These are phyloP conservation scores for Dactylorhiza incarnata DNA, from an alignment of 106 monocot genomes.

Conservation along the genomic window DNA sequence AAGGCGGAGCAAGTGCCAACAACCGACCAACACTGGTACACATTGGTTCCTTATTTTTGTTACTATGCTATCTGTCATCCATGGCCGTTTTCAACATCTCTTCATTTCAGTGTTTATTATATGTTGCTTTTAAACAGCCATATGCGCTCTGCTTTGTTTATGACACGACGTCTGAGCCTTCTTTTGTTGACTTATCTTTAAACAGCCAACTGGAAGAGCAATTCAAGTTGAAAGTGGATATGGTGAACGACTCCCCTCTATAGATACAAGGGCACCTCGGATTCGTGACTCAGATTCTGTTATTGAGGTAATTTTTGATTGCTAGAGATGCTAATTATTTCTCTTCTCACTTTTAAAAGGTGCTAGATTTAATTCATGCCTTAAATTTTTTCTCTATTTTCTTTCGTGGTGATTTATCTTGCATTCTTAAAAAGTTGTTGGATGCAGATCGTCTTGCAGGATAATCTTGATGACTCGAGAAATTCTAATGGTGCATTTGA, in stretches of 20 bases:
- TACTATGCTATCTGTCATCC: not conserved
- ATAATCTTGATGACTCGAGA: slow-evolving; percentile 32
- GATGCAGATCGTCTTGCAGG: slow-evolving; percentile 63
- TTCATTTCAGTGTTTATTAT: not conserved
- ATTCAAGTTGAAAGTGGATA: slow-evolving; percentile 84
- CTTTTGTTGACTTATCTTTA: slow-evolving; percentile 3
- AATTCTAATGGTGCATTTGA: slow-evolving; percentile 27
- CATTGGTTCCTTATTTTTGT: slow-evolving; percentile 6
- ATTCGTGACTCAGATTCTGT: slow-evolving; percentile 74
- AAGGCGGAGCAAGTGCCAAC: slow-evolving; percentile 38
- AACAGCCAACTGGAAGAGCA: slow-evolving; percentile 78
- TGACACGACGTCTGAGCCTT: not conserved
- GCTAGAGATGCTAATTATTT: not conserved
- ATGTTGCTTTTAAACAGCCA: not conserved
- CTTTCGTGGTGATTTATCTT: not conserved
- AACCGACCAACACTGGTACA: slow-evolving; percentile 57
- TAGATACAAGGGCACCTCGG: slow-evolving; percentile 76
- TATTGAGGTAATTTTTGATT: slow-evolving; percentile 55
- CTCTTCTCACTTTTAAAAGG: not conserved
- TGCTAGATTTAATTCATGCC: not conserved
- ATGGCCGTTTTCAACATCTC: not conserved
- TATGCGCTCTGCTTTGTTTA: not conserved
- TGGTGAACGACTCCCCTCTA: slow-evolving; percentile 78
- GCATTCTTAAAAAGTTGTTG: not conserved
- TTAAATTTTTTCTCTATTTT: not conserved